phyloP scores from a whole-genome alignment of 352 stramenopile species.

The Pythium biforme region DNA sequence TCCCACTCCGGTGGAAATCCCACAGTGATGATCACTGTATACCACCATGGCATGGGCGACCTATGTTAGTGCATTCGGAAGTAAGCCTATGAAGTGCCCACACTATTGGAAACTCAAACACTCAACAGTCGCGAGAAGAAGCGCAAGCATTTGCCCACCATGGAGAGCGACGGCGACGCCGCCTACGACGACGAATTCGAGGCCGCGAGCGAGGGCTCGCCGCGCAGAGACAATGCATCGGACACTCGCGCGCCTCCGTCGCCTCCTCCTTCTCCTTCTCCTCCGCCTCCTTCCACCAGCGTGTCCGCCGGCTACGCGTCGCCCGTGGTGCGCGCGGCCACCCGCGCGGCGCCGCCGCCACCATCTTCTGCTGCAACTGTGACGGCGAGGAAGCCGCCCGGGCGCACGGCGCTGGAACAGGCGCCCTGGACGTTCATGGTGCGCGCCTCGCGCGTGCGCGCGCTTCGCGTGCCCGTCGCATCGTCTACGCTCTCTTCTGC shows the following conservation, averaged over 20 bases:
- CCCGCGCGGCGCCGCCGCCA: background rate
- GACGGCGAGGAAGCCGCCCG: conserved; percentile 4
- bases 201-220: conserved; percentile 10
- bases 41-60: no score
- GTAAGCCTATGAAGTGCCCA: conserved; percentile 16
- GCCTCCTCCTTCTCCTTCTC: background rate
- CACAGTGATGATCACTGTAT: no score
- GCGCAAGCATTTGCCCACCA: background rate
- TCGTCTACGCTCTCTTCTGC: conserved; percentile 6
- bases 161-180: conserved; percentile 13
- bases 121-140: no score
- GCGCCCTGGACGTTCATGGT: conserved; percentile 49
- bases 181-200: conserved; percentile 32
- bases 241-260: background rate
- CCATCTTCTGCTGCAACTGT: no score
- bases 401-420: conserved; percentile 34
- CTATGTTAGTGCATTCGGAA: background rate
- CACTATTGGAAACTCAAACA: no score
- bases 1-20: no score
- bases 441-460: conserved; percentile 37
- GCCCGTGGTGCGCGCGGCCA: background rate
- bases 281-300: no score
- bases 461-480: conserved; percentile 43
- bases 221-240: background rate
- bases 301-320: background rate